A percentile compares a stretch with the other conserved stretches of the same genome.
These are phyloP conservation scores for Fusarium odoratissimum DNA, from an alignment of 2,329 filamentous ascomycete species.

Conservation along the genomic window DNA sequence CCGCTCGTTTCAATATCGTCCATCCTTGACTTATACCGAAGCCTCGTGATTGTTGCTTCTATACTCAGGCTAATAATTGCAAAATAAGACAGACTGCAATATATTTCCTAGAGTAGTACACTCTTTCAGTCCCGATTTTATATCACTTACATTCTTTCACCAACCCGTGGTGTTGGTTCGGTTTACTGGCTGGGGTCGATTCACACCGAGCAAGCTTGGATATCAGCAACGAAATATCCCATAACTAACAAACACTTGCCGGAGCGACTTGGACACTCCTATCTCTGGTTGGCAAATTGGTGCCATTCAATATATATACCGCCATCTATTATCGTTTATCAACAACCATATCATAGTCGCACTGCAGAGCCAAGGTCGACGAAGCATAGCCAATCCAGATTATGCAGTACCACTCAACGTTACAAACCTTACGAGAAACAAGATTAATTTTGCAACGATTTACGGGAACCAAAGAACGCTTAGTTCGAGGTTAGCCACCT, in stretches of 20 bases:
- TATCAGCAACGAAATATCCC: neutral
- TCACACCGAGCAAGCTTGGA: conserved; percentile 16
- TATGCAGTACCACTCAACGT: conserved; percentile 21
- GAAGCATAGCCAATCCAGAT: conserved; percentile 18
- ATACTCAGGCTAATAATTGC: conserved; percentile 24
- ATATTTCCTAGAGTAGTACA: conserved; percentile 30
- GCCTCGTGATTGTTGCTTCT: conserved; percentile 16
- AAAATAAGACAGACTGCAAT: conserved; percentile 22
- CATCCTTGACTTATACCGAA: conserved; percentile 23
- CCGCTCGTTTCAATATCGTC: conserved; percentile 31
- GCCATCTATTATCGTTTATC: neutral
- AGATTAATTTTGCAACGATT: neutral
- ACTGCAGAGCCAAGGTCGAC: conserved; percentile 10
- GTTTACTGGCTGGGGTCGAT: conserved; percentile 5
- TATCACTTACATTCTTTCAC: conserved; percentile 28
- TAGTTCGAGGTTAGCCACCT: conserved; percentile 35
- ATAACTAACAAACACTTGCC: neutral
- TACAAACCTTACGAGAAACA: conserved; percentile 3
- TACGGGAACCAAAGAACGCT: conserved; percentile 6
- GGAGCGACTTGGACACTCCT: neutral
- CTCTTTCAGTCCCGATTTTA: conserved; percentile 33
- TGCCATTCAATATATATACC: neutral
- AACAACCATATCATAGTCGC: conserved; percentile 7
- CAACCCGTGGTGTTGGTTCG: conserved; percentile 13
- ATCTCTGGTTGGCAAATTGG: neutral